Evolutionary conservation across 192 early-diverging fungal species (phyloP).

Genomic region (Martensiomyces pterosporus): DNA sequence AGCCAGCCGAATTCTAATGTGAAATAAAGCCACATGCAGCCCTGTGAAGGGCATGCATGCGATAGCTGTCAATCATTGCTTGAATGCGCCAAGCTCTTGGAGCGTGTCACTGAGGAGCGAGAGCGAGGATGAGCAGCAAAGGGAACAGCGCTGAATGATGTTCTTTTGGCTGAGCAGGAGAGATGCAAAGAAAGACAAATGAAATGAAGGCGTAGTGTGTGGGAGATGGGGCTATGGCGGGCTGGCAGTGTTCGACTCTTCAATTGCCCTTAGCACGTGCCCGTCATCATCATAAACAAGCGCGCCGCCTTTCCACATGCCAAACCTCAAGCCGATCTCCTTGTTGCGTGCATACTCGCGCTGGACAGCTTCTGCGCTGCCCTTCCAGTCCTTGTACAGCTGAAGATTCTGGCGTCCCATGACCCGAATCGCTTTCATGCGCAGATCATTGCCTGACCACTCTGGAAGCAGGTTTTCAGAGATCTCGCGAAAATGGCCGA

Average conservation of each 20-base stretch:
- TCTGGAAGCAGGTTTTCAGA: constrained; percentile 69
- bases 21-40: too few relatives aligned
- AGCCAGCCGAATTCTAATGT: too few relatives aligned
- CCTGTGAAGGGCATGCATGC: too few relatives aligned
- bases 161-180: too few relatives aligned
- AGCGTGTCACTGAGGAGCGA: too few relatives aligned
- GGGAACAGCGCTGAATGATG: too few relatives aligned
- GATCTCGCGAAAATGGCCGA: constrained; percentile 86
- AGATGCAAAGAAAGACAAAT: too few relatives aligned
- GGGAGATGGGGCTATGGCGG: constrained; percentile 17
- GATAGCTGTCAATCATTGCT: too few relatives aligned
- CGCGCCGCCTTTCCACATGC: constrained; percentile 73
- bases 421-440: constrained; percentile 77
- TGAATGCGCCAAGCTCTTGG: too few relatives aligned
- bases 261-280: constrained; percentile 58
- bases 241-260: constrained; percentile 29
- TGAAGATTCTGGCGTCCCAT: constrained; percentile 86
- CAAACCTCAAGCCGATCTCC: constrained; percentile 68
- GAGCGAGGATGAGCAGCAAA: too few relatives aligned
- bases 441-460: constrained; percentile 77
- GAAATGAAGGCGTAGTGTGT: too few relatives aligned
- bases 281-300: constrained; percentile 84
- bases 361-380: constrained; percentile 61
- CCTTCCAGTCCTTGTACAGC: constrained; percentile 82
- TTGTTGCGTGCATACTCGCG: constrained; percentile 78